Conservation (phyloP, 2,329 filamentous ascomycete genomes). For the Colletotrichum higginsianum region DNA sequence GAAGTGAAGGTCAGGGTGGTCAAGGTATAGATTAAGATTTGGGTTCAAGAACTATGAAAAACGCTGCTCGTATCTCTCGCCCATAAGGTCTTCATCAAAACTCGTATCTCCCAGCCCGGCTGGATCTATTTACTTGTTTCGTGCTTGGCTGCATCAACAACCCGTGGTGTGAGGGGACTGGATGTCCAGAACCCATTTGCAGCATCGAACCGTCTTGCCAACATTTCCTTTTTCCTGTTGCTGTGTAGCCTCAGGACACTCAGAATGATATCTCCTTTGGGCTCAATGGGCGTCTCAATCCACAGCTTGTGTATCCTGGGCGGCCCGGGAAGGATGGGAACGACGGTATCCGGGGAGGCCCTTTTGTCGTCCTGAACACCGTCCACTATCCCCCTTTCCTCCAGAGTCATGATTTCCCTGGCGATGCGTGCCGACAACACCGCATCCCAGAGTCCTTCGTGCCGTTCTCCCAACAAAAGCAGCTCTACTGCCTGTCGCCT, state of each 20-base stretch:
- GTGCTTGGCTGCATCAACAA: not conserved
- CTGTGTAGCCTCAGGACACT: not conserved
- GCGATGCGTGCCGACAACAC: slow-evolving; percentile 50
- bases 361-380: slow-evolving; percentile 44
- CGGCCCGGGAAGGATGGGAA: not conserved
- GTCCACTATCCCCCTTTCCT: slow-evolving; percentile 48
- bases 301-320: slow-evolving; percentile 3
- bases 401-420: slow-evolving; percentile 55
- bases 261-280: not conserved
- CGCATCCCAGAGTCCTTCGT: slow-evolving; percentile 61
- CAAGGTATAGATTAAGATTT: too few relatives aligned
- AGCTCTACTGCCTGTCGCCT: slow-evolving; percentile 56
- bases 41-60: too few relatives aligned
- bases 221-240: not conserved
- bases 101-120: too few relatives aligned
- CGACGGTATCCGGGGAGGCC: not conserved
- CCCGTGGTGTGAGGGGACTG: not conserved
- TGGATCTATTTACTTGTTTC: too few relatives aligned
- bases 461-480: slow-evolving; percentile 49
- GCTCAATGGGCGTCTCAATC: not conserved
- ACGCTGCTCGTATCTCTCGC: not conserved
- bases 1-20: too few relatives aligned
- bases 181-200: not conserved
- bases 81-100: too few relatives aligned
- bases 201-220: not conserved